Percentiles rank a stretch among this genome's conserved stretches.
These are phyloP conservation scores for Beta vulgaris DNA, from an alignment of 148 eudicot species.

Conservation along the genomic window DNA sequence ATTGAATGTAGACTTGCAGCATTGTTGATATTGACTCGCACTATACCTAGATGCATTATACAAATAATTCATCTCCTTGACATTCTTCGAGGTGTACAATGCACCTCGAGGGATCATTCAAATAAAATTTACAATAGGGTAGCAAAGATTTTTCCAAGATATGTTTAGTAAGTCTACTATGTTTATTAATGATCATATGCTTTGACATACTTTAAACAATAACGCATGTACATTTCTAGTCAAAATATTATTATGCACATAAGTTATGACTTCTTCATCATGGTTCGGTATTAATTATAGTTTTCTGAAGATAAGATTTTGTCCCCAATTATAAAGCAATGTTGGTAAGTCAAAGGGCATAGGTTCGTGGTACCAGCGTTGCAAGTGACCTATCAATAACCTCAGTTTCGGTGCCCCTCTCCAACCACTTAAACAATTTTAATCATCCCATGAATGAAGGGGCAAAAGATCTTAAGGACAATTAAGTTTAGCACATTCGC, in stretches of 20 bases:
- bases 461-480: neutral
- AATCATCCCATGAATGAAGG: neutral
- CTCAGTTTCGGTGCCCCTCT: neutral
- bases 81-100: neutral
- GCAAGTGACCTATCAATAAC: neutral
- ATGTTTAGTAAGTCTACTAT: neutral
- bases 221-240: neutral
- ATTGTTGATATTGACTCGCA: too few relatives aligned
- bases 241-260: neutral
- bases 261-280: neutral
- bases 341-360: slow-evolving; percentile 15
- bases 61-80: neutral
- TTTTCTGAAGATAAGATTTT: neutral
- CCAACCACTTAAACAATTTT: neutral
- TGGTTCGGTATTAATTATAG: neutral
- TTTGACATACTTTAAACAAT: neutral
- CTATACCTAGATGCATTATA: neutral
- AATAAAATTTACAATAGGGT: neutral
- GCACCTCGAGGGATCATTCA: neutral
- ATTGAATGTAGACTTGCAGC: too few relatives aligned
- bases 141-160: slow-evolving; percentile 10
- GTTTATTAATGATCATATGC: neutral
- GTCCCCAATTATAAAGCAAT: slow-evolving; percentile 8
- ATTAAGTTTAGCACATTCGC: neutral
- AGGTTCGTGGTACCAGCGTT: slow-evolving; percentile 7